Percentiles rank a stretch among this genome's conserved stretches.
Conservation (phyloP, 768 basidiomycete genomes). For the Suillus paluster region DNA sequence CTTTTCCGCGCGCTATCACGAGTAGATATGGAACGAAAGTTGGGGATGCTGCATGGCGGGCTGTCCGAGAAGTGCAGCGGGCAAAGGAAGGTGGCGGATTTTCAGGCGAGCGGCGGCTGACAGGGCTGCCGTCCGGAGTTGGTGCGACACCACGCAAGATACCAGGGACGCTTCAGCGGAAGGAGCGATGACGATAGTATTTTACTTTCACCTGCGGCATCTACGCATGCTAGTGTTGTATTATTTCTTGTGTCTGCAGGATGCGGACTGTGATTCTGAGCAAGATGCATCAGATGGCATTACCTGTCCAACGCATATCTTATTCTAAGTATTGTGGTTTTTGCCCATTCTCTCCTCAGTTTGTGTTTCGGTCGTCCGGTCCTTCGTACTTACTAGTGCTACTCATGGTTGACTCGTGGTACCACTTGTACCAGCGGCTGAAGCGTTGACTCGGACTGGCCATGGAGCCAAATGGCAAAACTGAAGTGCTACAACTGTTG, state of each 20-base stretch:
- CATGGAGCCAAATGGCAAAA: not conserved
- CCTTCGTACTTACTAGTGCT: not conserved
- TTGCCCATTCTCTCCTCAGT: too few species aligned
- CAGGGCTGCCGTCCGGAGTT: slow-evolving; percentile 49
- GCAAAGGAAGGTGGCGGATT: slow-evolving; percentile 57
- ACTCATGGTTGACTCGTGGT: too few species aligned
- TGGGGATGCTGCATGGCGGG: slow-evolving; percentile 73
- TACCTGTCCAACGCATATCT: slow-evolving; percentile 27
- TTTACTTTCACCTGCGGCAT: not conserved
- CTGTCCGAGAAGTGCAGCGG: slow-evolving; percentile 72
- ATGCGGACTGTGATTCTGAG: slow-evolving; percentile 14
- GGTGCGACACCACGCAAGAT: slow-evolving; percentile 54
- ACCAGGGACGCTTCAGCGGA: slow-evolving; percentile 64
- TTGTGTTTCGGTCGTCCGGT: not conserved
- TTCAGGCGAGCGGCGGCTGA: slow-evolving; percentile 59
- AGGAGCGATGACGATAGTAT: slow-evolving; percentile 28
- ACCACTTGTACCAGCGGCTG: too few species aligned
- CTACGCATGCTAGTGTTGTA: not conserved
- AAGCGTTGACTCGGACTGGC: too few species aligned
- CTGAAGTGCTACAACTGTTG: slow-evolving; percentile 35
- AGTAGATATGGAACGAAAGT: slow-evolving; percentile 67
- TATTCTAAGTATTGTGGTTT: slow-evolving; percentile 21
- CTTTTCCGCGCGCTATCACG: slow-evolving; percentile 70
- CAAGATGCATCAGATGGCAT: slow-evolving; percentile 30
- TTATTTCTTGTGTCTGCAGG: not conserved